phyloP scores from a whole-genome alignment of 495 filamentous ascomycete genomes.

The Chaetomidium leptoderma region DNA sequence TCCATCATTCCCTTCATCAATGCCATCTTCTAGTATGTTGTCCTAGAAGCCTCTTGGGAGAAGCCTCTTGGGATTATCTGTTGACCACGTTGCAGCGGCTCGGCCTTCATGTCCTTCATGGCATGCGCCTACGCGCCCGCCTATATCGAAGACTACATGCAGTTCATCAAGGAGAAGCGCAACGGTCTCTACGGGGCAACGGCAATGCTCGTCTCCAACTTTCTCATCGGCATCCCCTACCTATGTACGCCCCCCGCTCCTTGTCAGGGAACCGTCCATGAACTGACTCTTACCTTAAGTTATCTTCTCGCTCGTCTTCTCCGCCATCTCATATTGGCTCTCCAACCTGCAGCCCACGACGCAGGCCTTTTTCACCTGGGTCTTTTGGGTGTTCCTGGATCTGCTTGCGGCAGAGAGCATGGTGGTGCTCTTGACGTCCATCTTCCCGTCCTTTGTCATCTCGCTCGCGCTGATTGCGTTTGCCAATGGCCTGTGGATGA shows the following conservation, averaged over 20 bases:
- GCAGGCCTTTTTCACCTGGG: slow-evolving; percentile 67
- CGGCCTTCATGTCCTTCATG: slow-evolving; percentile 90
- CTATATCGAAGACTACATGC: slow-evolving; percentile 73
- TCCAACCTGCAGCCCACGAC: slow-evolving; percentile 66
- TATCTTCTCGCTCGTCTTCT: slow-evolving; percentile 69
- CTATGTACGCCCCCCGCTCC: slow-evolving; percentile 42
- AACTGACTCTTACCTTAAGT: no score
- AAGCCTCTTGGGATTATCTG: background rate
- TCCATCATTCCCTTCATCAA: slow-evolving; percentile 76
- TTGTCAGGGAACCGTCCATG: no score
- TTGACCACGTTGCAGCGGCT: slow-evolving; percentile 55
- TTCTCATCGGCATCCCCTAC: slow-evolving; percentile 74
- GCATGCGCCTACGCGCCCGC: slow-evolving; percentile 77
- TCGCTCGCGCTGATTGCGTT: slow-evolving; percentile 72
- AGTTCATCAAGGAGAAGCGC: slow-evolving; percentile 70
- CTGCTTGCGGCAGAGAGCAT: slow-evolving; percentile 75
- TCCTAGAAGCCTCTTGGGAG: slow-evolving; percentile 13
- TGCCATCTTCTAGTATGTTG: slow-evolving; percentile 53
- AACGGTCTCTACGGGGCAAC: slow-evolving; percentile 75
- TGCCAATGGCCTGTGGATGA: slow-evolving; percentile 85
- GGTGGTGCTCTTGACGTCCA: slow-evolving; percentile 66
- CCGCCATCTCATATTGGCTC: slow-evolving; percentile 72
- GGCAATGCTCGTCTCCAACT: slow-evolving; percentile 70
- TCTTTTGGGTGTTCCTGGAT: slow-evolving; percentile 84
- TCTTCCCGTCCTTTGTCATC: slow-evolving; percentile 76